These are phyloP conservation scores for Deinandra increscens DNA, from an alignment of 129 eudicot species.

Conservation along the genomic window DNA sequence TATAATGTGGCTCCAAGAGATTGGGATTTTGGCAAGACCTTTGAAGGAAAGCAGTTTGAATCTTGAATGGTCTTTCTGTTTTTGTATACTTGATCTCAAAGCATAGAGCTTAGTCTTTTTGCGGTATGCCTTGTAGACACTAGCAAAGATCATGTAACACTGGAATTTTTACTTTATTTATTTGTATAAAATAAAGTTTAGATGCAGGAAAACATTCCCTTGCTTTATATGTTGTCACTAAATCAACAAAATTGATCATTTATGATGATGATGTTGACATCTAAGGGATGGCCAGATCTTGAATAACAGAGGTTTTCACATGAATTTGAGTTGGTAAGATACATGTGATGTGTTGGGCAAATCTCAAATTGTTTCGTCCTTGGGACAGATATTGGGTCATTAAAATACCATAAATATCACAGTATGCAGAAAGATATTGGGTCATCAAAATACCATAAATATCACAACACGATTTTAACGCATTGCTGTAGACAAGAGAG, in stretches of 20 bases:
- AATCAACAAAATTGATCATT: not conserved
- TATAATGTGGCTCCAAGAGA: constrained; percentile 76
- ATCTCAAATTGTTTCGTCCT: no score
- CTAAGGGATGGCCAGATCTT: not conserved
- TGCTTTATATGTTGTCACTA: not conserved
- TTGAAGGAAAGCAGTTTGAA: constrained; percentile 81
- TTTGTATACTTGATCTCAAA: constrained; percentile 16
- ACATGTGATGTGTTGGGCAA: no score
- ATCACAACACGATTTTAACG: no score
- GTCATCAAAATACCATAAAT: no score
- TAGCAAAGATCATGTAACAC: constrained; percentile 11
- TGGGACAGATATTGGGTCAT: no score
- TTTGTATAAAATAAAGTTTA: constrained; percentile 30
- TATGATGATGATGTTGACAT: not conserved
- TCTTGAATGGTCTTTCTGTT: constrained; percentile 30
- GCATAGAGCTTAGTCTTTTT: constrained; percentile 27
- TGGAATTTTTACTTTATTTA: constrained; percentile 14
- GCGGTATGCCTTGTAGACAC: constrained; percentile 4
- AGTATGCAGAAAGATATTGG: no score
- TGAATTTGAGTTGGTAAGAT: no score
- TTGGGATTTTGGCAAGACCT: constrained; percentile 81
- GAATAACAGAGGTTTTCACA: no score
- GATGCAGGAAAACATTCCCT: not conserved
- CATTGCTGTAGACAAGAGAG: no score
- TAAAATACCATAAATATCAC: no score